phyloP scores from a whole-genome alignment of 768 basidiomycete genomes.

The Russula abietina region DNA sequence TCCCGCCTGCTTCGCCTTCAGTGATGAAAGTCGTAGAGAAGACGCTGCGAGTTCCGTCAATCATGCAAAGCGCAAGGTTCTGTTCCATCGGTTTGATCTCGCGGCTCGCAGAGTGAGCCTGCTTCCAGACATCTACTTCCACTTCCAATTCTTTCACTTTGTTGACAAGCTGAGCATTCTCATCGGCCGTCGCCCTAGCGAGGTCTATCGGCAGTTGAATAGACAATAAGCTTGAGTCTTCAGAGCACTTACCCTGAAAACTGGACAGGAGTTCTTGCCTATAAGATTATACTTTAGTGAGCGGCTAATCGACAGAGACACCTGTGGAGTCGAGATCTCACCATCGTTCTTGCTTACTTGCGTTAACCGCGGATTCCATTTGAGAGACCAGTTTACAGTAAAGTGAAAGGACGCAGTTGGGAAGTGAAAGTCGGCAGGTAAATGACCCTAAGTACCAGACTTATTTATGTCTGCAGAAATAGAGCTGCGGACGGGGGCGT shows the following conservation, averaged over 20 bases:
- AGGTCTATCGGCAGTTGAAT: conserved; percentile 19
- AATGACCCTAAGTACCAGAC: neutral
- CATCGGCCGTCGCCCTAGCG: conserved; percentile 10
- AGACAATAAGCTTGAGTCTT: neutral
- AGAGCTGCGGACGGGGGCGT: conserved; percentile 8
- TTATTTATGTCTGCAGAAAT: conserved; percentile 12
- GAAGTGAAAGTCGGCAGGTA: conserved; percentile 6
- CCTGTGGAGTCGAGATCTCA: neutral
- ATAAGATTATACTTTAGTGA: neutral
- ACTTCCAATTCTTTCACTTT: conserved; percentile 21
- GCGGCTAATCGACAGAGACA: neutral
- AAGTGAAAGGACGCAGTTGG: neutral
- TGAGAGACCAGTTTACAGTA: conserved; percentile 3
- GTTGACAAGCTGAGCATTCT: conserved; percentile 14
- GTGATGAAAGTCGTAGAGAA: conserved; percentile 13
- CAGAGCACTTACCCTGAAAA: conserved; percentile 10
- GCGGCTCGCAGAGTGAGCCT: conserved; percentile 10
- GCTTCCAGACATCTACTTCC: conserved; percentile 23
- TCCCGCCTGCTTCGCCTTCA: conserved; percentile 16
- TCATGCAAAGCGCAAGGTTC: conserved; percentile 16
- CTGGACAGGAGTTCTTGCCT: conserved; percentile 20
- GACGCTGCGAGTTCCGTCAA: conserved; percentile 21
- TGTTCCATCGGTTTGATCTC: neutral
- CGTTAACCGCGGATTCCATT: conserved; percentile 3
- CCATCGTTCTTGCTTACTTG: conserved; percentile 19